A percentile compares a stretch with the other conserved stretches of the same genome.
phyloP scores from a whole-genome alignment of 2,329 filamentous ascomycete genomes.

The Arachnopeziza araneosa region DNA sequence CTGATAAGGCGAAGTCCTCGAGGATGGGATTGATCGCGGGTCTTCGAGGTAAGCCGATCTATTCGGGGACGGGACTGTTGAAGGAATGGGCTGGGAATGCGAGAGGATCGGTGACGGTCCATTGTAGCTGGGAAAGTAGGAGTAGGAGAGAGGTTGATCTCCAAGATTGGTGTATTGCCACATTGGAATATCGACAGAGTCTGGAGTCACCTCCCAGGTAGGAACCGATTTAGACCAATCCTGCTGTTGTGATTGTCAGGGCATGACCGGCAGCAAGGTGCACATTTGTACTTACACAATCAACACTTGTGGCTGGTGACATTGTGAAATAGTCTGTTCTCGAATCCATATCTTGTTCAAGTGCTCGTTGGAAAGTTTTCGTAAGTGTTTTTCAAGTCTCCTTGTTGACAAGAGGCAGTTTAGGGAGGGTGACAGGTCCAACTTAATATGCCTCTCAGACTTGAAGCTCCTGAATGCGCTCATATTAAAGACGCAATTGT shows the following conservation, averaged over 20 bases:
- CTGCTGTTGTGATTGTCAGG: background rate
- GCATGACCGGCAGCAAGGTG: background rate
- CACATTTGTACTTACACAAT: background rate
- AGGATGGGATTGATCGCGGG: background rate
- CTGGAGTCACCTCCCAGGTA: background rate
- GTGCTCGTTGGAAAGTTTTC: background rate
- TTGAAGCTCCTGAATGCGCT: background rate
- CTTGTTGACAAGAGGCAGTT: background rate
- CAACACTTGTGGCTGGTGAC: background rate
- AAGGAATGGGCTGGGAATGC: background rate
- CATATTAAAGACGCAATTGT: background rate
- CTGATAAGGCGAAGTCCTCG: background rate
- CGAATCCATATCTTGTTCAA: background rate
- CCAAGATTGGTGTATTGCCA: background rate
- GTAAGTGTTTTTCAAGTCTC: background rate
- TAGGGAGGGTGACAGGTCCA: background rate
- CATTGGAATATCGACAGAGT: background rate
- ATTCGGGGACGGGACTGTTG: background rate
- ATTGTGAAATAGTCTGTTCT: background rate
- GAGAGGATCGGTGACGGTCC: background rate
- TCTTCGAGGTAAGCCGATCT: background rate
- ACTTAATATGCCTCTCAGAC: background rate
- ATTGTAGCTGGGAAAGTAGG: background rate
- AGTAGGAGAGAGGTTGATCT: background rate
- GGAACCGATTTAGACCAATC: background rate